Conservation (phyloP, 1,284 basidiomycete species). For the Puccinia hordei region DNA sequence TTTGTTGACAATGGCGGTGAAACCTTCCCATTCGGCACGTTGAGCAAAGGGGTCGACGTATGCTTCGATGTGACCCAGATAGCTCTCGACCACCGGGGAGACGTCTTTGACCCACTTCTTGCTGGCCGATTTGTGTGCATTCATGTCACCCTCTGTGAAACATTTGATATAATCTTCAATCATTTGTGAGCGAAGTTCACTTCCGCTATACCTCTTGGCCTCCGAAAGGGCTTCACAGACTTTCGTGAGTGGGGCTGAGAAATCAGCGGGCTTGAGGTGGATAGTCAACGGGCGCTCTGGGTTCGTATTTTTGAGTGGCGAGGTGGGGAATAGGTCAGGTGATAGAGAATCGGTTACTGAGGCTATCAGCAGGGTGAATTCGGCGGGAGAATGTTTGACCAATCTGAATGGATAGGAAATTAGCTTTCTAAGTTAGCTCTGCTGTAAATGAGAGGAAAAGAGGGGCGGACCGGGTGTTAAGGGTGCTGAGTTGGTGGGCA, state of each 20-base stretch:
- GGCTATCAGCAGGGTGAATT: constrained; percentile 73
- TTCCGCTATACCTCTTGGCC: constrained; percentile 61
- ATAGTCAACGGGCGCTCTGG: constrained; percentile 65
- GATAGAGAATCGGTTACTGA: constrained; percentile 62
- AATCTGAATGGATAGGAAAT: constrained; percentile 67
- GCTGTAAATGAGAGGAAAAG: background rate
- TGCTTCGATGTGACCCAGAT: constrained; percentile 65
- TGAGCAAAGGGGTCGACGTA: constrained; percentile 82
- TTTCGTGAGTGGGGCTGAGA: constrained; percentile 63
- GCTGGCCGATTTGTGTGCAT: constrained; percentile 74
- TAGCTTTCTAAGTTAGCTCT: too few species aligned
- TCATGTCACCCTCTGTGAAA: constrained; percentile 74
- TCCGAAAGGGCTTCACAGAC: constrained; percentile 67
- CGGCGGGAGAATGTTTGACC: constrained; percentile 65
- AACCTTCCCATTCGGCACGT: constrained; percentile 60
- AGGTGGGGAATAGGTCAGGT: constrained; percentile 60
- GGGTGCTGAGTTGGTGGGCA: constrained; percentile 69
- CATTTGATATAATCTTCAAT: constrained; percentile 73
- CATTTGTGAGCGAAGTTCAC: constrained; percentile 70
- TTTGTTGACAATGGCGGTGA: constrained; percentile 64
- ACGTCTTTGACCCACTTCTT: constrained; percentile 80
- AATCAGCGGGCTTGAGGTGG: constrained; percentile 69
- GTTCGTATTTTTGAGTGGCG: constrained; percentile 63
- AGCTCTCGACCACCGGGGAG: constrained; percentile 81
- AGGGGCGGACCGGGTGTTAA: constrained; percentile 74